Evolutionary conservation across 2,329 filamentous ascomycete genomes (phyloP).

Genomic region (Pseudogymnoascus sp.): DNA sequence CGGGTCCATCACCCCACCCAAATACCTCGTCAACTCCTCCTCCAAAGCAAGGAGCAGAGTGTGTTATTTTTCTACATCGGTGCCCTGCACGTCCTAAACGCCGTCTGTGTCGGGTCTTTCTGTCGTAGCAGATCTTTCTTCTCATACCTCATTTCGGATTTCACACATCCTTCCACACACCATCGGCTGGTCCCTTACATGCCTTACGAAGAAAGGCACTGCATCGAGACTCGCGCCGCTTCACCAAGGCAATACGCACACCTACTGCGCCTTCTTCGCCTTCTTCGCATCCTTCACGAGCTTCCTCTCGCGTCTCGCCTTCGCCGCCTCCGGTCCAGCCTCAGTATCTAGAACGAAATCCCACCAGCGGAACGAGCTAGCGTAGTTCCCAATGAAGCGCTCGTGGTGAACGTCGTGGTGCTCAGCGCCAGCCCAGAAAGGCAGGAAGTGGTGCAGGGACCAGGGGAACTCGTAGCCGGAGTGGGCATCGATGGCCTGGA

Average conservation of each 20-base stretch:
- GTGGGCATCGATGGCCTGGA: constrained; percentile 97
- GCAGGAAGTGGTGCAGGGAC: constrained; percentile 89
- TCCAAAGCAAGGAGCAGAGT: background rate
- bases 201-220: background rate
- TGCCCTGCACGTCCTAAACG: constrained; percentile 5
- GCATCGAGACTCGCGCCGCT: background rate
- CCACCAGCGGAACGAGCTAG: constrained; percentile 99
- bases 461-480: constrained; percentile 98
- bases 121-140: background rate
- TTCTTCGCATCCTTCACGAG: constrained; percentile 57
- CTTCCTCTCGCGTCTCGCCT: constrained; percentile 74
- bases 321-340: constrained; percentile 76
- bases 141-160: background rate
- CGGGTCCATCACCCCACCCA: background rate
- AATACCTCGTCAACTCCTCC: background rate
- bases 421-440: constrained; percentile 94
- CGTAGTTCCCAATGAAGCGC: constrained; percentile 96
- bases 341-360: constrained; percentile 91
- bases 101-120: background rate
- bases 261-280: constrained; percentile 38
- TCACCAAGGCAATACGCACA: background rate
- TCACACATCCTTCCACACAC: background rate
- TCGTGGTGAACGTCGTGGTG: constrained; percentile 98
- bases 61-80: background rate
- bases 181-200: no score